Evolutionary conservation across 257 asterid species (phyloP), one percentile per base, ranked within the genome.

Genomic region (Capsicum chinense): DNA sequence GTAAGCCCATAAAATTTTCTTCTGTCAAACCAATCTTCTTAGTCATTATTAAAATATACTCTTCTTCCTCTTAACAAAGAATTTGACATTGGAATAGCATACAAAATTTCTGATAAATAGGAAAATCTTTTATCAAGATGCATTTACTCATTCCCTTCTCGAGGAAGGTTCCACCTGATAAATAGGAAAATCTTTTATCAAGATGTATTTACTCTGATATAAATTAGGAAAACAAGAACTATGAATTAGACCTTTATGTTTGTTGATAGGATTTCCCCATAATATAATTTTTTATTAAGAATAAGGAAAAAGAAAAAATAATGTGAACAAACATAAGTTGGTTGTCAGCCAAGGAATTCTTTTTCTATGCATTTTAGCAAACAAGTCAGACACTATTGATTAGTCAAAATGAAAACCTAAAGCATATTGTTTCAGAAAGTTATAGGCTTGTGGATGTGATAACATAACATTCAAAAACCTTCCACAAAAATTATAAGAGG

Each of bases 371-470:
- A 78, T 14, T 52, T 14, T 26, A 78, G 44, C 81, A 78, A 52
- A 78, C 81, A 54, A 26, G 48, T 78, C 57, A 71, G 37, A n/a
- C 58, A 17, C 39, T 44, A 48, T 54, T 78, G 9, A 8, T 56
- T 52, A 78, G 64, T 7, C 81, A 78, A 54, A 47, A 78, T 54
- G 54, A 78, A 54, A 78, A 6, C 64, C 81, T 54, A 78, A 76
- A 26, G 13, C 48, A 78, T 33, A 21, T 26, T 78, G 26, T 54
- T 78, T 56, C 81, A 54, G 81, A 52, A 78, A 78, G 64, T 54
- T 14, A 33, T 52, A 35, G 48, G 73, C 14, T 66, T 66, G 73
- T 3, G 33, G 64, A 9, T 78, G 8, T 54, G 81, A 78, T 78
- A 14, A 14, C 48, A 4, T 13, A 76, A 54, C 26, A 76, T 14